Evolutionary conservation across 2,329 filamentous ascomycete species (phyloP).

Genomic region (Salinomyces thailandicus): DNA sequence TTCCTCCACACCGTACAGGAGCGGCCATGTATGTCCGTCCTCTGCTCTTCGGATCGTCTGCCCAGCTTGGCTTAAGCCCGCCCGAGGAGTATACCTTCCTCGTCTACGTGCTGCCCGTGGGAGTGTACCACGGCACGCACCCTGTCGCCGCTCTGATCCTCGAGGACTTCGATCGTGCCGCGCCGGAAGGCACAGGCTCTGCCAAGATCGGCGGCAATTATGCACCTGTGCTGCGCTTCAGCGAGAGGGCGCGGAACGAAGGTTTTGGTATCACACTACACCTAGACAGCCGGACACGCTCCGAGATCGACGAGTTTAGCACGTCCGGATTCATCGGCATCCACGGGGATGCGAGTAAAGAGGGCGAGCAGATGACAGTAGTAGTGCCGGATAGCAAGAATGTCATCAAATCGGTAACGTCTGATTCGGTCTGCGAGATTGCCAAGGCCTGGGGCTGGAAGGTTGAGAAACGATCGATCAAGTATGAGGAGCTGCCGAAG

Average conservation of each 20-base stretch:
- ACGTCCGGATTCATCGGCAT: slow-evolving; percentile 89
- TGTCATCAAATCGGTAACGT: slow-evolving; percentile 80
- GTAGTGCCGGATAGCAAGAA: slow-evolving; percentile 80
- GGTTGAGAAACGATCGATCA: slow-evolving; percentile 65
- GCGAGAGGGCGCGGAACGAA: slow-evolving; percentile 64
- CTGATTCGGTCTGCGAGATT: slow-evolving; percentile 66
- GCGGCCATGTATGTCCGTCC: slow-evolving; percentile 90
- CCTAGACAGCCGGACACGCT: slow-evolving; percentile 72
- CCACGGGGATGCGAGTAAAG: slow-evolving; percentile 35
- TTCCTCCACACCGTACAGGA: slow-evolving; percentile 79
- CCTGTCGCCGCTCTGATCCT: slow-evolving; percentile 82
- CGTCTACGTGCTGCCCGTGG: slow-evolving; percentile 83
- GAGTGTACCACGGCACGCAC: slow-evolving; percentile 83
- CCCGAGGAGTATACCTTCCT: slow-evolving; percentile 88
- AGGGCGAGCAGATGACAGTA: slow-evolving; percentile 50
- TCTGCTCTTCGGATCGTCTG: slow-evolving; percentile 74
- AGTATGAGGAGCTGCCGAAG: slow-evolving; percentile 49
- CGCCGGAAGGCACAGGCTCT: slow-evolving; percentile 79
- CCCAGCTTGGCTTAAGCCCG: slow-evolving; percentile 75
- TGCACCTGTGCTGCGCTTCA: slow-evolving; percentile 79
- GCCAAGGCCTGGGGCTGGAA: slow-evolving; percentile 71
- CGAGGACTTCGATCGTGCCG: slow-evolving; percentile 86
- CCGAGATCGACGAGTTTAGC: slow-evolving; percentile 89
- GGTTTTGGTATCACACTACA: slow-evolving; percentile 94
- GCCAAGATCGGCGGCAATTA: slow-evolving; percentile 98